These are phyloP conservation scores for Senna tora DNA, from an alignment of 306 rosid species.

Conservation along the genomic window DNA sequence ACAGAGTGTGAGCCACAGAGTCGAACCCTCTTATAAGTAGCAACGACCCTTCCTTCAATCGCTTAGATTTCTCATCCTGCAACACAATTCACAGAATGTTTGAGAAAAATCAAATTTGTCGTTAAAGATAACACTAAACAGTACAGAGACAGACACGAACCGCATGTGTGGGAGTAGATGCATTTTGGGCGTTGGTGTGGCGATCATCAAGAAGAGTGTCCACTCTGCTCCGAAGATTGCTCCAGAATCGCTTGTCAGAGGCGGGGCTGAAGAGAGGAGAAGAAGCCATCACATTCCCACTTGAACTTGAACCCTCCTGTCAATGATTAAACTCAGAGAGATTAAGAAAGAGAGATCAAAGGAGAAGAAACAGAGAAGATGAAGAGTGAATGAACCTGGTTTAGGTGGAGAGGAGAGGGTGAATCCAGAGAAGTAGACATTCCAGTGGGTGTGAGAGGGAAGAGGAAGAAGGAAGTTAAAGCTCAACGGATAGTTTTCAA, in stretches of 20 bases:
- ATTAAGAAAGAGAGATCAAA: background rate
- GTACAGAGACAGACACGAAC: constrained; percentile 35
- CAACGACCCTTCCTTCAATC: constrained; percentile 69
- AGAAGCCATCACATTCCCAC: constrained; percentile 37
- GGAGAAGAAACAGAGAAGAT: background rate
- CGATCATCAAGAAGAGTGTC: constrained; percentile 54
- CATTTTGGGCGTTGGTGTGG: constrained; percentile 29
- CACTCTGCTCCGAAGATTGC: constrained; percentile 57
- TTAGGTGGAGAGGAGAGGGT: constrained; percentile 49
- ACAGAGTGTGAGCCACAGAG: constrained; percentile 71
- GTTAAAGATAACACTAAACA: background rate
- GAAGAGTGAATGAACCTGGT: constrained; percentile 49
- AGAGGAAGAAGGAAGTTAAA: constrained; percentile 7
- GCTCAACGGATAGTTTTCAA: constrained; percentile 81
- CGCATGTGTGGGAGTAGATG: constrained; percentile 15
- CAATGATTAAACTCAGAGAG: background rate
- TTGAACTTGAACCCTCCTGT: constrained; percentile 44
- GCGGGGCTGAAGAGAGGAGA: constrained; percentile 68
- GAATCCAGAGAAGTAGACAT: constrained; percentile 64
- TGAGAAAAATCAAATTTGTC: background rate
- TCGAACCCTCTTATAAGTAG: constrained; percentile 88
- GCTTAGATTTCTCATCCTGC: constrained; percentile 49
- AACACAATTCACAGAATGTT: background rate
- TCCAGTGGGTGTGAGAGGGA: background rate
- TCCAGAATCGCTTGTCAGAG: constrained; percentile 84